Percentiles rank a stretch among this genome's conserved stretches.
Evolutionary conservation across 192 early-diverging fungal species (phyloP).

Genomic region (Chytriomyces confervae): DNA sequence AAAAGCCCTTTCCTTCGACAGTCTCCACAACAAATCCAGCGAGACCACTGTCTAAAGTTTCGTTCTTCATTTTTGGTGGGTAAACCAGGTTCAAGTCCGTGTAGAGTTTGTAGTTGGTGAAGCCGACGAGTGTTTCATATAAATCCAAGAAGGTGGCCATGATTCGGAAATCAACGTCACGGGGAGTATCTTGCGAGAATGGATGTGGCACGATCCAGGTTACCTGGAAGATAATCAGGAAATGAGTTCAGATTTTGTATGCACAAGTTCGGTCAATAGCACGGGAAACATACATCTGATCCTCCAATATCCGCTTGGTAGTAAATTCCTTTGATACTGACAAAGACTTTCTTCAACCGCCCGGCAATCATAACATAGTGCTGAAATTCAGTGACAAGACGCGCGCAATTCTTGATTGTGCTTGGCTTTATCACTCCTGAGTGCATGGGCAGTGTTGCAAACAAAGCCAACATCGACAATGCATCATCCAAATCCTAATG

Average conservation of each 20-base stretch:
- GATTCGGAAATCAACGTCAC: conserved; percentile 94
- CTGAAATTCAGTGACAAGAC: conserved; percentile 90
- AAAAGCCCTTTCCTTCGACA: conserved; percentile 33
- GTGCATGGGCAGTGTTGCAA: conserved; percentile 85
- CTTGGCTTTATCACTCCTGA: conserved; percentile 49
- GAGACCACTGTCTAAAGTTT: conserved; percentile 71
- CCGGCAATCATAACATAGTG: conserved; percentile 84
- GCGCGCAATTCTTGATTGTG: conserved; percentile 67
- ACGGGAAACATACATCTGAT: conserved; percentile 53
- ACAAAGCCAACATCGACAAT: conserved; percentile 94
- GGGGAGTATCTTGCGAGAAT: conserved; percentile 88
- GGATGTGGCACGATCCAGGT: conserved; percentile 97
- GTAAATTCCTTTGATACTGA: conserved; percentile 99
- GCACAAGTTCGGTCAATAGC: background rate
- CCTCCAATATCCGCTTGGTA: conserved; percentile 99
- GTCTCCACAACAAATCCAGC: conserved; percentile 71
- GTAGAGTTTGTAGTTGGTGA: conserved; percentile 95
- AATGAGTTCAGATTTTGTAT: too few relatives aligned
- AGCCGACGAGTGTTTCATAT: conserved; percentile 88
- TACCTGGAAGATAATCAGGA: conserved; percentile 41
- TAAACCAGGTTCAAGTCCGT: conserved; percentile 86
- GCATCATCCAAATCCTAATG: conserved; percentile 93
- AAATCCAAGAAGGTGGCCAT: conserved; percentile 98
- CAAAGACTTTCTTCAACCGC: conserved; percentile 85
- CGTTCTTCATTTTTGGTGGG: conserved; percentile 82